Percentiles rank a stretch among this genome's conserved stretches.
phyloP scores from a whole-genome alignment of 306 rosid genomes.

The Rosa rugosa region DNA sequence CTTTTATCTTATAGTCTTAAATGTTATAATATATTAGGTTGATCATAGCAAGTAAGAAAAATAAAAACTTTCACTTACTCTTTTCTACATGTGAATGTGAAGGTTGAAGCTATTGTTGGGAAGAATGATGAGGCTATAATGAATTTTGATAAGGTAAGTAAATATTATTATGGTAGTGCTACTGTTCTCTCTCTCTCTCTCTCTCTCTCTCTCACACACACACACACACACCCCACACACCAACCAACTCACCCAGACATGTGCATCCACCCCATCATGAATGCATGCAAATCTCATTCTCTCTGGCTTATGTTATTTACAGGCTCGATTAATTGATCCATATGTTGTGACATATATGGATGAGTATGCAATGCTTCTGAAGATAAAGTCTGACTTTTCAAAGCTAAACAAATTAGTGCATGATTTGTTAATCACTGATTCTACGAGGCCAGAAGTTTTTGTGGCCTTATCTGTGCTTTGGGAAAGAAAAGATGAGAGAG shows the following conservation, averaged over 20 bases:
- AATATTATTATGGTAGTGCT: slow-evolving; percentile 15
- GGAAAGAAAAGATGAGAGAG: slow-evolving; percentile 93
- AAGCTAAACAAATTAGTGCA: slow-evolving; percentile 87
- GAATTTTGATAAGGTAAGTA: slow-evolving; percentile 88
- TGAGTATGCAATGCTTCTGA: slow-evolving; percentile 98
- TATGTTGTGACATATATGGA: slow-evolving; percentile 86
- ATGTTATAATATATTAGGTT: slow-evolving; percentile 15
- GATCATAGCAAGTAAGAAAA: slow-evolving; percentile 15
- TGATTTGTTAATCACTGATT: slow-evolving; percentile 85
- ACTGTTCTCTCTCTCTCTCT: not conserved
- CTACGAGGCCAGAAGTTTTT: slow-evolving; percentile 94
- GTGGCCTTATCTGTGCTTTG: slow-evolving; percentile 90
- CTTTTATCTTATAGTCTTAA: slow-evolving; percentile 18
- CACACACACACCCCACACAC: not conserved
- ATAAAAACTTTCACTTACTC: slow-evolving; percentile 10
- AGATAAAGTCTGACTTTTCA: slow-evolving; percentile 79
- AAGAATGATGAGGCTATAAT: slow-evolving; percentile 93
- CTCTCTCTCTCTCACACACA: not conserved
- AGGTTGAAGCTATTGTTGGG: slow-evolving; percentile 96
- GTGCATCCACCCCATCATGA: not conserved
- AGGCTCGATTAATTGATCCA: slow-evolving; percentile 96
- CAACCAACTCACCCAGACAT: not conserved
- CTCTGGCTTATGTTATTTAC: slow-evolving; percentile 38
- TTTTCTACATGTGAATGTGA: slow-evolving; percentile 29
- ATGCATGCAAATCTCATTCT: slow-evolving; percentile 9